These are phyloP conservation scores for Ilyonectria mors-panacis DNA, from an alignment of 2,329 filamentous ascomycete genomes.

Conservation along the genomic window DNA sequence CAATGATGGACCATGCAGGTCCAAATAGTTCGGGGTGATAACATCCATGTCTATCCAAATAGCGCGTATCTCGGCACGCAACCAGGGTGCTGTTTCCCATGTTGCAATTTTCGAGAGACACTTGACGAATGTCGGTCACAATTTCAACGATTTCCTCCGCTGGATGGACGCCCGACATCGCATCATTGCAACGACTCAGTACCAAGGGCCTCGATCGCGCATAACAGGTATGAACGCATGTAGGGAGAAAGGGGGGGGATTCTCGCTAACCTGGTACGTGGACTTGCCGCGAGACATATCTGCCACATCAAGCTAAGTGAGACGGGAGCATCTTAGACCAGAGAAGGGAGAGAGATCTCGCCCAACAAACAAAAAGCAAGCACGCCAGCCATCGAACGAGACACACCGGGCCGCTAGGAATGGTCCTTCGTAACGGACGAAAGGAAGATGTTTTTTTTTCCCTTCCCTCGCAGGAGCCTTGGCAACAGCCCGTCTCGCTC, in stretches of 20 bases:
- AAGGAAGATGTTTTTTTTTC: constrained; percentile 23
- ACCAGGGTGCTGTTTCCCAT: constrained; percentile 39
- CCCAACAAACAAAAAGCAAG: constrained; percentile 21
- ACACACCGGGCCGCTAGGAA: constrained; percentile 21
- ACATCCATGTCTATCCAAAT: constrained; percentile 32
- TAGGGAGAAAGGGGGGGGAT: constrained; percentile 1
- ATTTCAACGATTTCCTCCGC: constrained; percentile 38
- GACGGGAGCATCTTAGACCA: constrained; percentile 32
- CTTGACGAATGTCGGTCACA: constrained; percentile 35
- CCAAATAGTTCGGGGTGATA: constrained; percentile 44
- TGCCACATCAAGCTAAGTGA: constrained; percentile 26
- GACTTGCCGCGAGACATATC: constrained; percentile 26
- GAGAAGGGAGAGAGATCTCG: constrained; percentile 26
- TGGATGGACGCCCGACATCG: constrained; percentile 25
- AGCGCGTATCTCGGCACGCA: constrained; percentile 36
- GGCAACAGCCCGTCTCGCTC: constrained; percentile 23
- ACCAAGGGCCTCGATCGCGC: constrained; percentile 4
- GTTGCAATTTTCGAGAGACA: constrained; percentile 44
- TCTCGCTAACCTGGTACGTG: constrained; percentile 15
- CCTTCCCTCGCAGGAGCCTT: constrained; percentile 12
- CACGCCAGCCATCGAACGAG: constrained; percentile 22
- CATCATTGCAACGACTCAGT: constrained; percentile 16
- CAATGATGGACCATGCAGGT: constrained; percentile 46
- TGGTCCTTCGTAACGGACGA: constrained; percentile 29
- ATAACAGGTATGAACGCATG: constrained; percentile 16